Percentiles rank a stretch among this genome's conserved stretches.
Evolutionary conservation across 176 grass and related monocot genomes (phyloP).

Genomic region (Stipa capillata): DNA sequence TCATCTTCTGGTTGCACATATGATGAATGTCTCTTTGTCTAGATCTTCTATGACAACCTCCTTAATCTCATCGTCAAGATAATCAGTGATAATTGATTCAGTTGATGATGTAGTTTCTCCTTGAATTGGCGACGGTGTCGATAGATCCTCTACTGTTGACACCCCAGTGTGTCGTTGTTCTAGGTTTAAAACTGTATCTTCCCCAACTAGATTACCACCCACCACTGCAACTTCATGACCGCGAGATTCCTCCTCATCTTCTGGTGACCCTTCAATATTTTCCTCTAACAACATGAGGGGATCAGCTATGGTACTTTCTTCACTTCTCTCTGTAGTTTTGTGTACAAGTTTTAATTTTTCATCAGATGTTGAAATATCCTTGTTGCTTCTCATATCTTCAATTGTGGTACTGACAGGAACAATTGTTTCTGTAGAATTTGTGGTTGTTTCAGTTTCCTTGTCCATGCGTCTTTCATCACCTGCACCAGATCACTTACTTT

Average conservation of each 20-base stretch:
- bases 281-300: not conserved
- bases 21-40: constrained; percentile 4
- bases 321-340: not conserved
- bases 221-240: not conserved
- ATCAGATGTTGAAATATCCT: constrained; percentile 1
- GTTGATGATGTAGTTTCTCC: constrained; percentile 24
- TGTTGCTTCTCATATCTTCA: constrained; percentile 24
- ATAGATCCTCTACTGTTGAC: constrained; percentile 6
- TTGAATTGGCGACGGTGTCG: not conserved
- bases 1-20: not conserved
- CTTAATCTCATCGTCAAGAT: constrained; percentile 33
- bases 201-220: constrained; percentile 10
- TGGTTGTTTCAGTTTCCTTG: constrained; percentile 5
- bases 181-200: constrained; percentile 13
- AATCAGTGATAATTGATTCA: constrained; percentile 21
- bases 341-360: not conserved
- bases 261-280: constrained; percentile 12
- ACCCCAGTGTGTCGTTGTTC: constrained; percentile 10
- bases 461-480: not conserved
- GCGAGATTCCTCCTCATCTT: constrained; percentile 14
- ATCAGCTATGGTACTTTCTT: not conserved
- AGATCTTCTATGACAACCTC: constrained; percentile 29
- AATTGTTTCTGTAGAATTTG: not conserved
- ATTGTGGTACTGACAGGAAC: not conserved
- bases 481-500: constrained; percentile 11